Evolutionary conservation across 192 early-diverging fungal genomes (phyloP), one percentile per base, ranked within the genome.

Genomic region (Globomyces pollinis-pini): DNA sequence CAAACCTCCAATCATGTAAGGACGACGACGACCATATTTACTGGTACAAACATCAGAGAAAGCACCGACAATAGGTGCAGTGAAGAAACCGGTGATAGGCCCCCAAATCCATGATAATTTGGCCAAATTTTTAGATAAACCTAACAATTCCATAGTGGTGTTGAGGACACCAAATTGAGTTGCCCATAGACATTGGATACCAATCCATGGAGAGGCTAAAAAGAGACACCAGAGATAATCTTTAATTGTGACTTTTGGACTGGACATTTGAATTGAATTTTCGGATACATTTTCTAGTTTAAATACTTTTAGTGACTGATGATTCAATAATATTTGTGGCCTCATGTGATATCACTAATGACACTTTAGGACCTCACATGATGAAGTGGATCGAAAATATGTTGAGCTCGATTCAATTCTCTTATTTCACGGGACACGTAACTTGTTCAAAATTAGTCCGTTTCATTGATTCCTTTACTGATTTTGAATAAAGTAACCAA

Each of bases 71-170:
- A 61, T 20, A 1, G 63, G 63, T 12, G 63, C 63, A 20, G 38
- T 53, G 24, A 65, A 60, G 63, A 65, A 65, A n/a, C 63, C 63
- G 15, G 63, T 60, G 33, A 65, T 61, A 29, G 63, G 63, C 6
- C 63, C 63, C 12, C 36, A 38, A 8, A 61, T 52, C 61, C 61
- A 62, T 6, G 50, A 24, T 13, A 62, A 38, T 24, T 15, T n/a
- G 4, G 61, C 50, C 11, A 57, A 28, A 12, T 45, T 18, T 8
- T 15, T 20, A 16, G 15, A 20, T 20, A 64, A 49, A 0, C 62
- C 62, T 9, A 36, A 57, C 15, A 20, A 20, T 5, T 59, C 20
- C 3, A 64, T 45, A 12, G 50, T 52, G 16, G 29, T 26, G 4
- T 33, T 36, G 24, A 64, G n/a, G 1, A 38, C 28, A 26, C 55